phyloP scores from a whole-genome alignment of 1,284 basidiomycete species.

The Ganoderma sinense region DNA sequence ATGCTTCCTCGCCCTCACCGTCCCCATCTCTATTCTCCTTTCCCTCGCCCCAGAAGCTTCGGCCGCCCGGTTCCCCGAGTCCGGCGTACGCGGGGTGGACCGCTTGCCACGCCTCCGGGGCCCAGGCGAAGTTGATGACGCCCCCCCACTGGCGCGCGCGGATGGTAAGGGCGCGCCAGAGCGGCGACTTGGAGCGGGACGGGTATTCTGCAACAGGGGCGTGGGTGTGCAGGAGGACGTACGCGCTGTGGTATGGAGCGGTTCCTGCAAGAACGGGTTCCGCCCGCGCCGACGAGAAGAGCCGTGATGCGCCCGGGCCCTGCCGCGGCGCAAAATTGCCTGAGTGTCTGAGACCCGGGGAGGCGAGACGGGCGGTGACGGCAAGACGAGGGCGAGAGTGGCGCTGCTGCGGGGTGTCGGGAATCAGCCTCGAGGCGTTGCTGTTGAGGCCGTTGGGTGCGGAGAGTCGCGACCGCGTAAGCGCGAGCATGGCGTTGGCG shows the following conservation, averaged over 20 bases:
- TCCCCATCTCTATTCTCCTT: background rate
- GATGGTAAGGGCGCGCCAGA: constrained; percentile 60
- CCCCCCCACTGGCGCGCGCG: constrained; percentile 54
- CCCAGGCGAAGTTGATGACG: constrained; percentile 68
- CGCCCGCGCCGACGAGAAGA: constrained; percentile 8
- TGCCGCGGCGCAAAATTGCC: background rate
- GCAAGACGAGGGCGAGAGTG: background rate
- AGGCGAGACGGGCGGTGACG: background rate
- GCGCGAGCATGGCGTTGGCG: background rate
- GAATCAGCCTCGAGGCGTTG: constrained; percentile 3
- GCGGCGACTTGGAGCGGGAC: constrained; percentile 52
- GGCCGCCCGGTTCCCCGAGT: constrained; percentile 22
- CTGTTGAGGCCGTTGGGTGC: background rate
- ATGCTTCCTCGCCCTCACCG: constrained; percentile 22
- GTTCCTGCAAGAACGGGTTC: constrained; percentile 46
- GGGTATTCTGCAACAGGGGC: constrained; percentile 59
- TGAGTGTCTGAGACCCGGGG: background rate
- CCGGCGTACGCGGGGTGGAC: constrained; percentile 26
- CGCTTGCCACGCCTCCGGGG: constrained; percentile 37
- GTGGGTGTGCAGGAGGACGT: constrained; percentile 63
- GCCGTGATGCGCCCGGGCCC: background rate
- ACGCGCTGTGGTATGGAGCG: constrained; percentile 58
- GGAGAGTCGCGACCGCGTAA: constrained; percentile 1
- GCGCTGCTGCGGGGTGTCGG: background rate
- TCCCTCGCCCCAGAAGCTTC: background rate